Percentiles rank a stretch among this genome's conserved stretches.
These are phyloP conservation scores for Dendrobium nobile DNA, from an alignment of 106 monocot genomes.

Conservation along the genomic window DNA sequence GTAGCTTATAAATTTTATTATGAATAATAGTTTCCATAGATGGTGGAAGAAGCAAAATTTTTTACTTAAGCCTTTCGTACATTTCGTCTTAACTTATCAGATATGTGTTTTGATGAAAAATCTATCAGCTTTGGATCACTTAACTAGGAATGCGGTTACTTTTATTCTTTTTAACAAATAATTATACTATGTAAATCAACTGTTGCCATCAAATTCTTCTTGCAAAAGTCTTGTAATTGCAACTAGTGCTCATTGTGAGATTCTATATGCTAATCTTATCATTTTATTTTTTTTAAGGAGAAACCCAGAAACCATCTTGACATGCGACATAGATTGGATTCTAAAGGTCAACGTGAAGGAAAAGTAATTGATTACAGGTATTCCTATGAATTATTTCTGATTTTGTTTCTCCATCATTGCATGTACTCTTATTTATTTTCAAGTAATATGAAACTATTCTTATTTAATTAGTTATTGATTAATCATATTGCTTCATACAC, in stretches of 20 bases:
- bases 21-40: neutral
- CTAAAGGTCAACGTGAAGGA: constrained; percentile 92
- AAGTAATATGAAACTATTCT: neutral
- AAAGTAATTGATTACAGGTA: constrained; percentile 97
- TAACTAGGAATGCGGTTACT: neutral
- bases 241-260: neutral
- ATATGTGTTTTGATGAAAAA: neutral
- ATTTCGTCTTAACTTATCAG: neutral
- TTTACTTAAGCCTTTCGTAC: neutral
- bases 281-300: constrained; percentile 37
- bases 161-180: neutral
- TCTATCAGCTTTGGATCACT: neutral
- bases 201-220: neutral
- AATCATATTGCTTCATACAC: neutral
- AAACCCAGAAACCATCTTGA: constrained; percentile 96
- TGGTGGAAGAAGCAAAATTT: neutral
- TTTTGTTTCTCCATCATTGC: neutral
- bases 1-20: neutral
- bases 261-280: neutral
- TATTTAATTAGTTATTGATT: neutral
- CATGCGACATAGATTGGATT: constrained; percentile 88
- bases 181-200: neutral
- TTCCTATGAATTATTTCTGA: neutral
- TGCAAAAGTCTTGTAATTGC: neutral
- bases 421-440: neutral